These are phyloP conservation scores for Podospora bellae-mahoneyi DNA, from an alignment of 495 filamentous ascomycete species.

Conservation along the genomic window DNA sequence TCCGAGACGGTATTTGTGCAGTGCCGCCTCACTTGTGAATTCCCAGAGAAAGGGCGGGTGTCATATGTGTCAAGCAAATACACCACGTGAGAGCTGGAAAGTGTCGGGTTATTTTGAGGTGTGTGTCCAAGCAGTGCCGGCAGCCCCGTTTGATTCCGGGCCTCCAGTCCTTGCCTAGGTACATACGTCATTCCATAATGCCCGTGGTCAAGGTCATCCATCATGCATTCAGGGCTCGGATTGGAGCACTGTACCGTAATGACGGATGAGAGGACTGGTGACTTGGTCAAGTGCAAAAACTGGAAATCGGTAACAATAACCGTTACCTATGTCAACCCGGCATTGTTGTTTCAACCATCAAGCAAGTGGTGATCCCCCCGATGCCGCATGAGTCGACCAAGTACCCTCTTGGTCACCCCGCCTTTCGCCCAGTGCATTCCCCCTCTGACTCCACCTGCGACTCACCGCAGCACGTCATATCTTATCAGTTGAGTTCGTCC, in stretches of 20 bases:
- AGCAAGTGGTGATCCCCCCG: not conserved
- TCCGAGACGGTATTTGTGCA: not conserved
- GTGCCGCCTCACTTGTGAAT: not conserved
- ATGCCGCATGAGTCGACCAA: not conserved
- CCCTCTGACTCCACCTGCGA: not conserved
- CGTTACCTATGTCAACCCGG: not conserved
- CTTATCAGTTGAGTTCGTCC: not conserved
- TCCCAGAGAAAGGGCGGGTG: not conserved
- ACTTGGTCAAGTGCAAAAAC: conserved; percentile 15
- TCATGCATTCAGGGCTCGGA: conserved; percentile 13
- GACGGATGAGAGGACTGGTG: conserved; percentile 4
- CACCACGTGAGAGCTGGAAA: conserved; percentile 1
- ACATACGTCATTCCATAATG: not conserved
- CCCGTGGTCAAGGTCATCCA: conserved; percentile 8
- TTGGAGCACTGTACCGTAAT: not conserved
- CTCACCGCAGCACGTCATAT: not conserved
- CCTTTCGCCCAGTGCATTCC: not conserved
- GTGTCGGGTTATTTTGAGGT: not conserved
- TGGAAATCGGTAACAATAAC: not conserved
- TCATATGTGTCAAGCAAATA: conserved; percentile 5
- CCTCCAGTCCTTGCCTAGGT: not conserved
- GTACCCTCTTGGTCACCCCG: conserved; percentile 5
- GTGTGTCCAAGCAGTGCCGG: not conserved
- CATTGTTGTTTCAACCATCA: conserved; percentile 23
- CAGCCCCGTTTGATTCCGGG: not conserved